Conservation (phyloP, 331 rosid genomes). For the Acacia pycnantha region DNA sequence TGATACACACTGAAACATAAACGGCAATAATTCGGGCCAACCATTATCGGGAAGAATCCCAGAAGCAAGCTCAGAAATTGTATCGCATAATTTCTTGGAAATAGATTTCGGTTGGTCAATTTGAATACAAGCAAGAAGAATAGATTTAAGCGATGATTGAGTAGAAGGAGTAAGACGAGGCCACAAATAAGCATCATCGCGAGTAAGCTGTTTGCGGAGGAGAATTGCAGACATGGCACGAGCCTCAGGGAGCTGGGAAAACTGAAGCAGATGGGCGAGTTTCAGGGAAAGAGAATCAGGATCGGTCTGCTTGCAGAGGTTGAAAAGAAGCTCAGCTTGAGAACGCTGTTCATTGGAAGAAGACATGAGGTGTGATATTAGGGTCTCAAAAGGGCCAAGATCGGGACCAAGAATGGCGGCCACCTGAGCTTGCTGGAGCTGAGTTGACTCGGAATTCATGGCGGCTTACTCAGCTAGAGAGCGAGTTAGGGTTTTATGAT, state of each 20-base stretch:
- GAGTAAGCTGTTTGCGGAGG: constrained; percentile 3
- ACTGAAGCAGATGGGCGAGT: constrained; percentile 2
- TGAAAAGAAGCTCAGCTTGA: background rate
- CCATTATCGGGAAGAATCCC: constrained; percentile 83
- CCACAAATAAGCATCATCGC: background rate
- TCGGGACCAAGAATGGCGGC: constrained; percentile 89
- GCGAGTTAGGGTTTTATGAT: constrained; percentile 33
- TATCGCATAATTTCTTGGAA: constrained; percentile 83
- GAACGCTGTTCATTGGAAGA: background rate
- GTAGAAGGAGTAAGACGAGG: background rate
- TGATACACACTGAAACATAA: constrained; percentile 89
- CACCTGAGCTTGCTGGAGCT: constrained; percentile 83
- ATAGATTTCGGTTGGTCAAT: constrained; percentile 70
- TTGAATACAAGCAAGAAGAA: constrained; percentile 59
- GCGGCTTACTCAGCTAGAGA: constrained; percentile 23
- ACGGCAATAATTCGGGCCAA: constrained; percentile 92
- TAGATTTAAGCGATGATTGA: background rate
- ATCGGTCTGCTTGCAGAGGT: background rate
- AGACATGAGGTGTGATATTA: background rate
- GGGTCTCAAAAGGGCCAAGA: constrained; percentile 44
- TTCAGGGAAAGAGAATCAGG: background rate
- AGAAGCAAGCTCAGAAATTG: constrained; percentile 90
- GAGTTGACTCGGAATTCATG: constrained; percentile 86
- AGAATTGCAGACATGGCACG: constrained; percentile 8
- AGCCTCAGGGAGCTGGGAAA: background rate